Conservation (phyloP, 2,329 filamentous ascomycete species). For the Alternaria infectoria region DNA sequence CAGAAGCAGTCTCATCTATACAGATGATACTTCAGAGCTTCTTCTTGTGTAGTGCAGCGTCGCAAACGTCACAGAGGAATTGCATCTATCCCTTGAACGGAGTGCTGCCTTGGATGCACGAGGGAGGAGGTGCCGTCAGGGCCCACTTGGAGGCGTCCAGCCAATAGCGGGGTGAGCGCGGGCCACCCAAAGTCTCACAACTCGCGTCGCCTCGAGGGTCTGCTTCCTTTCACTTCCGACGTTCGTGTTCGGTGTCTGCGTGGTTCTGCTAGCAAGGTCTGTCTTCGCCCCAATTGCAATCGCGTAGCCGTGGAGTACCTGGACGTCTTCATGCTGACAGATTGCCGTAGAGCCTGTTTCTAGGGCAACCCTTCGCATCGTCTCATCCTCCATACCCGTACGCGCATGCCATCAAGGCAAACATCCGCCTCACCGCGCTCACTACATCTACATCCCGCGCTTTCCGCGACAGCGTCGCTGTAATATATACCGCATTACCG, state of each 20-base stretch:
- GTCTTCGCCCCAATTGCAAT: constrained; percentile 14
- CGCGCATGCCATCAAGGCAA: constrained; percentile 20
- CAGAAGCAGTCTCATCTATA: neutral
- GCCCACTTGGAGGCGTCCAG: neutral
- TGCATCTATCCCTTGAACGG: neutral
- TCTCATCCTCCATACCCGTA: constrained; percentile 7
- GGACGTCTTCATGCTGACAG: constrained; percentile 21
- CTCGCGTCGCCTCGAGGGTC: constrained; percentile 22
- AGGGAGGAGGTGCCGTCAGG: neutral
- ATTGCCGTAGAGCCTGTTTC: constrained; percentile 24
- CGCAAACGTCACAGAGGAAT: neutral
- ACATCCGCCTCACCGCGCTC: constrained; percentile 23
- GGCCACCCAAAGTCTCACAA: constrained; percentile 26
- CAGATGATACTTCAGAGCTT: neutral
- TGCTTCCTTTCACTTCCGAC: constrained; percentile 20
- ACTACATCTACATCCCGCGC: neutral
- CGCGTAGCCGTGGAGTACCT: neutral
- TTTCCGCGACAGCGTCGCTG: neutral
- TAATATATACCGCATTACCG: constrained; percentile 3
- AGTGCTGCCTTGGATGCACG: neutral
- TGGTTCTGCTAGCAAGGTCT: constrained; percentile 19
- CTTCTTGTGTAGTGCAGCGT: neutral
- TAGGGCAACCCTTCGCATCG: constrained; percentile 30
- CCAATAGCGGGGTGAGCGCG: constrained; percentile 14
- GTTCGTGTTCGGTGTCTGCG: constrained; percentile 12